Base-by-base conservation (phyloP, 1,284 basidiomycete genomes). In the Pulveroboletus ridleyi region DNA sequence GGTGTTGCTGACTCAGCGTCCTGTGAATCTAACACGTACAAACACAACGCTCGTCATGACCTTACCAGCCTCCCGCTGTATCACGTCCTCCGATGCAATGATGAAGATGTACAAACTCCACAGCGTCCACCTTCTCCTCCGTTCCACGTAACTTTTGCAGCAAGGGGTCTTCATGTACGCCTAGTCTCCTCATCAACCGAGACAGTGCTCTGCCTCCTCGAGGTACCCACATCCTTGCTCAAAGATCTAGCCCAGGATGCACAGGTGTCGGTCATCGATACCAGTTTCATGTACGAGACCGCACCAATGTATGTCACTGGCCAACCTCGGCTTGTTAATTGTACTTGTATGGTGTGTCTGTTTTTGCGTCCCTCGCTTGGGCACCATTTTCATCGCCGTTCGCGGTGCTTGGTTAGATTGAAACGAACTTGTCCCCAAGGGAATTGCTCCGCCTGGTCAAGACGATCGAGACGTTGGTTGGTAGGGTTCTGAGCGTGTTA, bases 231-330 rank as follows among this genome's bases (percentile, higher is more conserved):
- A 6, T 25, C 58, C 4, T 44, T 81, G 25, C 59, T 81, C 4
- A 58, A 59, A 1, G 64, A 73, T 66, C 20, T 70, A 53, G 61
- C 72, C 6, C 64, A 70, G 3, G 70, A 74, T 17, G 65, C 68
- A 2, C 65, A 70, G 23, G 78, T 89, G 7, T 74, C 72, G 20
- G 80, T 96, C 20, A 79, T 92, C 35, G 84, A 94, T 69, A 96
- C 95, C 1, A 96, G 95, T 74, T 95, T 96, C 78, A 78, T 99
- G 79, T 99, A 99, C 76, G 92, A 98, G 79, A 96, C 92, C 23
- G 84, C 90, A 25, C 95, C 98, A 1, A n/a, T n/a, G n/a, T n/a
- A n/a, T n/a, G 89, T 97, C 33, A 86, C 86, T 20, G n/a, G n/a
- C n/a, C n/a, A 90, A 98, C 67, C 97, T 33, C 79, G 83, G 41